Evolutionary conservation across 208 protist genomes (phyloP), one percentile per base, ranked within the genome.

Genomic region (Trypanosoma brucei): DNA sequence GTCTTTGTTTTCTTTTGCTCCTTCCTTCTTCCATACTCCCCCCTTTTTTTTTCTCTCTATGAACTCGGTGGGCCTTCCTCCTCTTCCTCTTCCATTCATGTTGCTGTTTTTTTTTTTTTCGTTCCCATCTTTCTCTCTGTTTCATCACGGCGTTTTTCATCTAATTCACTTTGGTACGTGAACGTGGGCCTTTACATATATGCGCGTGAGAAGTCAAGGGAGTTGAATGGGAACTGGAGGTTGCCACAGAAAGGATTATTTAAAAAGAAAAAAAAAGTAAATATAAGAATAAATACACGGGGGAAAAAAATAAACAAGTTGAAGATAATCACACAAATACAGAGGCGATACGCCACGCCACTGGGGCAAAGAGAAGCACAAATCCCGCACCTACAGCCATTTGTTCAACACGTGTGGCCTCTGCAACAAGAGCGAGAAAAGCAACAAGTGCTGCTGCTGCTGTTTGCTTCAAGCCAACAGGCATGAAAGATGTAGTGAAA

Each of bases 401-500:
- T 8, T 14, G 51, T 55, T 67, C 38, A 50, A 79, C 68, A 46
- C 75, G 40, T 39, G 66, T 54, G 11, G 65, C 75, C 62, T 89
- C 86, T 1, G 54, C 9, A 22, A 79, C 53, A 6, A 92, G 46
- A 3, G 81, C 53, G 22, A 79, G n/a, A 54, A 88, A 80, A 3
- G 72, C 63, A 11, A 60, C 56, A 7, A 88, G 56, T 8, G 76
- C 78, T n/a, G 67, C 30, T 31, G 73, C 62, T 8, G 77, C 83
- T 3, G 75, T 81, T 59, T 39, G 14, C 22, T 54, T 56, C 8
- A 56, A 62, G 0, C 70, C 65, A 31, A 60, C 70, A 3, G 78
- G 77, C 80, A 92, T 92, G 62, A 88, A 85, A 34, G 80, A 62
- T 35, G 70, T 80, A 31, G 78, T 87, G 8, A 81, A 51, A 31